Evolutionary conservation across 768 basidiomycete genomes (phyloP), one percentile per base, ranked within the genome.

Genomic region (Peribolospora kevripleyi): DNA sequence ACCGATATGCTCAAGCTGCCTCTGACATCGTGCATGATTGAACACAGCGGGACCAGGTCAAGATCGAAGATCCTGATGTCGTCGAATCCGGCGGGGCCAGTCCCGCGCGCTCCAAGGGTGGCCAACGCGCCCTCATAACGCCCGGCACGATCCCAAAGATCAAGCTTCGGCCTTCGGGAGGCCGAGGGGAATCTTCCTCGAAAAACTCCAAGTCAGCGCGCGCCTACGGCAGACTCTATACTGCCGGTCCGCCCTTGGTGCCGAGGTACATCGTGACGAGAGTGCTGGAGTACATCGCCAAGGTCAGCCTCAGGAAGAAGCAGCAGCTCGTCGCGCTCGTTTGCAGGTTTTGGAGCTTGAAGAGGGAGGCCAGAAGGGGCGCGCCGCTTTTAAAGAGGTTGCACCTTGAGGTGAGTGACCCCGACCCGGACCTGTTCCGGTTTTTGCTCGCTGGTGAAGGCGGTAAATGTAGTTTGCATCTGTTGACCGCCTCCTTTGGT

Each of bases 311-410:
- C 4, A 71, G 81, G 58, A 86, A 84, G 66, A 85, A 82, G 64
- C 61, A 68, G 3, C 80, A 83, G 48, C 84, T 90, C 54, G 68
- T 97, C 9, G 74, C 78, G 50, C 67, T 77, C 62, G 72, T 88
- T 41, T 90, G 84, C 63, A 76, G 78, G 63, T 98, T 95, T 64
- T 98, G 93, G 93, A 95, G 93, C 68, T 66, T 98, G 67, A 97
- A 98, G 69, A 72, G 93, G 4, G 91, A 97, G 65, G 85, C 79
- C 1, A 75, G 93, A 58, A 69, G 91, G 46, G 93, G 93, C 4
- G 93, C 93, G 7, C 91, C 93, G 8, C 67, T 97, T 57, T 67
- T 98, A 60, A 97, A 97, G 68, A 66, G 93, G 53, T 65, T 98
- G 55, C 88, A 98, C 69, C 71, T 97, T 38, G 91, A 98, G 66